Base-by-base conservation (phyloP, 441 rosid genomes). In the Dalechampia spathulata region DNA sequence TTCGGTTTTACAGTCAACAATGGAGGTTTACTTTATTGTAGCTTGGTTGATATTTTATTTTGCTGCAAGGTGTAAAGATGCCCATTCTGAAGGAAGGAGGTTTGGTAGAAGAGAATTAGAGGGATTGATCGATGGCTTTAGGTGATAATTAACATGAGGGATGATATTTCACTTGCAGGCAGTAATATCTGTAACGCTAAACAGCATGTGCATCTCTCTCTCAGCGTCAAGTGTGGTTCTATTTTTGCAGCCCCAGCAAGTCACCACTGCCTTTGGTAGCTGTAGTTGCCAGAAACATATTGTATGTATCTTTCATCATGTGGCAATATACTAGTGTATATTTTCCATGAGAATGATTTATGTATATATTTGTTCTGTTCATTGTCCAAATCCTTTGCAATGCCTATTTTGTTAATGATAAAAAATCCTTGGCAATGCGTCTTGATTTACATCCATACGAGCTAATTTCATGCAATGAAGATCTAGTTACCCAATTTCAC, bases 11-110 rank as follows among this genome's bases (percentile, higher is more conserved):
- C 98, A 91, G 63, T 83, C 96, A 21, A 66, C 68, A 26, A 37
- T 83, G 70, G 98, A 91, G 70, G 86, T 91, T 61, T 91, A 81
- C 58, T 88, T 91, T 71, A 88, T 80, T 91, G 76, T 83, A 51
- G 96, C 82, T 36, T 91, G 98, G 98, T 73, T 88, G 72, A 73
- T 84, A 63, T 91, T 81, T 62, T 88, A 86, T 79, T 75, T 91
- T 44, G 82, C 81, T 22, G 84, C 78, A 39, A 83, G 86, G 70
- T 81, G 76, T 73, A 80, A 72, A 75, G 91, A 88, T 55, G 95
- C 90, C 23, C 69, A 66, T 46, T 42, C 69, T 8, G 78, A 73
- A 42, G 89, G 90, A 47, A 80, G 86, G 65, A 80, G 84, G 61
- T 86, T 86, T 57, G 96, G 90, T 61, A 75, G 83, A 63, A 74